These are phyloP conservation scores for Exophiala calicioides DNA, from an alignment of 2,329 filamentous ascomycete genomes.

Conservation along the genomic window DNA sequence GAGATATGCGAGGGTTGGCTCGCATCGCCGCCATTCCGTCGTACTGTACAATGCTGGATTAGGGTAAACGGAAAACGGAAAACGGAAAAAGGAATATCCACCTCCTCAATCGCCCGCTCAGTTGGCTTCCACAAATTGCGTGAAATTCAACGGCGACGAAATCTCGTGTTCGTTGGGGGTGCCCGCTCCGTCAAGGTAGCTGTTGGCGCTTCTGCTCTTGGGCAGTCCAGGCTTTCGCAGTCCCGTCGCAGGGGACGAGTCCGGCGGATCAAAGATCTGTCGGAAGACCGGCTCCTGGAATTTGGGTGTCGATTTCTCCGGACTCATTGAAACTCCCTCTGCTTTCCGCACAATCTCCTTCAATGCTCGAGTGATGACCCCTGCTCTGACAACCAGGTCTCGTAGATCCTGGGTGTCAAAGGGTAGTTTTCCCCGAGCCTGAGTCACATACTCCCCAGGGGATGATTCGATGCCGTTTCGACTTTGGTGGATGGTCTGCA, in stretches of 20 bases:
- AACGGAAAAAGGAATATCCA: background rate
- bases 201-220: conserved; percentile 34
- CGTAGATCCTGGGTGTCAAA: conserved; percentile 66
- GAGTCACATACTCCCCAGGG: conserved; percentile 34
- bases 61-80: conserved; percentile 8
- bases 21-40: conserved; percentile 28
- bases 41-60: conserved; percentile 30
- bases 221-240: conserved; percentile 29
- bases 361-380: conserved; percentile 50
- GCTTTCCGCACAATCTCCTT: conserved; percentile 54
- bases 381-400: conserved; percentile 58
- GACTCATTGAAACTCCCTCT: conserved; percentile 45
- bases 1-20: conserved; percentile 8
- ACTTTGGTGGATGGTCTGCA: conserved; percentile 60
- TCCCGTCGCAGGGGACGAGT: conserved; percentile 34
- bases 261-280: conserved; percentile 49
- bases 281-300: conserved; percentile 48
- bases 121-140: conserved; percentile 25
- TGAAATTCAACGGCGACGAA: conserved; percentile 18
- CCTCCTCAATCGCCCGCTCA: conserved; percentile 14
- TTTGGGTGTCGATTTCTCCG: conserved; percentile 28
- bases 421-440: conserved; percentile 57
- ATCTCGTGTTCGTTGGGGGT: conserved; percentile 31
- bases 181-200: conserved; percentile 32
- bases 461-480: conserved; percentile 36